Percentiles rank a stretch among this genome's conserved stretches.
Conservation (phyloP, 495 filamentous ascomycete species). For the Aspergillus kassunensis region DNA sequence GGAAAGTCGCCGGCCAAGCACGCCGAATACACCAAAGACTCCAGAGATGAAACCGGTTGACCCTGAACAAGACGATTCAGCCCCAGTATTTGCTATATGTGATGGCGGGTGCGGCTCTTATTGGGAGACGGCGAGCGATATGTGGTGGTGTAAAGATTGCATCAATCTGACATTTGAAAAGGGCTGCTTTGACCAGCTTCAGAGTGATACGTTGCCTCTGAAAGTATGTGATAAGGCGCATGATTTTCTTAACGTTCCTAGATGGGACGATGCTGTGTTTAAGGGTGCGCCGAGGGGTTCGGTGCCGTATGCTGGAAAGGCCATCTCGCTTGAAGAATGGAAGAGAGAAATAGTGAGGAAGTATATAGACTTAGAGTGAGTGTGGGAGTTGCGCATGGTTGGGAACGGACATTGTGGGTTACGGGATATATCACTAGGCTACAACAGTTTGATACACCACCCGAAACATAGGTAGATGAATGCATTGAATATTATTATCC, state of each 20-base stretch:
- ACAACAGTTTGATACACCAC: too few relatives aligned
- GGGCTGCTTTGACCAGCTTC: constrained; percentile 27
- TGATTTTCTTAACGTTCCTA: constrained; percentile 32
- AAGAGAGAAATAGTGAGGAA: constrained; percentile 25
- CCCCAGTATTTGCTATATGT: constrained; percentile 15
- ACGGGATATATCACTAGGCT: too few relatives aligned
- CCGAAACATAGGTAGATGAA: not conserved
- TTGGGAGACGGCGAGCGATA: constrained; percentile 25
- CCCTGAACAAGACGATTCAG: not conserved
- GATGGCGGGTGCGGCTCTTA: constrained; percentile 21
- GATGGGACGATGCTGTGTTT: constrained; percentile 24
- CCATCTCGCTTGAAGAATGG: constrained; percentile 36
- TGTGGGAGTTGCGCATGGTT: too few relatives aligned
- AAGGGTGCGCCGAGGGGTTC: constrained; percentile 19
- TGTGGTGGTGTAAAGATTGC: constrained; percentile 37
- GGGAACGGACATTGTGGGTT: too few relatives aligned
- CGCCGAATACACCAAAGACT: not conserved
- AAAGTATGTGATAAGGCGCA: constrained; percentile 35
- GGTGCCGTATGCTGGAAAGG: constrained; percentile 28
- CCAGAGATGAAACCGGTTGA: not conserved
- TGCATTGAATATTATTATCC: too few relatives aligned
- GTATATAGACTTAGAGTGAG: constrained; percentile 18
- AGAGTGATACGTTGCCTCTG: constrained; percentile 21
- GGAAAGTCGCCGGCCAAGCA: not conserved
- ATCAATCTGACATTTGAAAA: constrained; percentile 26